A percentile compares a stretch with the other conserved stretches of the same genome.
phyloP scores from a whole-genome alignment of 2,329 filamentous ascomycete species.

The Xylariaceae sp. region DNA sequence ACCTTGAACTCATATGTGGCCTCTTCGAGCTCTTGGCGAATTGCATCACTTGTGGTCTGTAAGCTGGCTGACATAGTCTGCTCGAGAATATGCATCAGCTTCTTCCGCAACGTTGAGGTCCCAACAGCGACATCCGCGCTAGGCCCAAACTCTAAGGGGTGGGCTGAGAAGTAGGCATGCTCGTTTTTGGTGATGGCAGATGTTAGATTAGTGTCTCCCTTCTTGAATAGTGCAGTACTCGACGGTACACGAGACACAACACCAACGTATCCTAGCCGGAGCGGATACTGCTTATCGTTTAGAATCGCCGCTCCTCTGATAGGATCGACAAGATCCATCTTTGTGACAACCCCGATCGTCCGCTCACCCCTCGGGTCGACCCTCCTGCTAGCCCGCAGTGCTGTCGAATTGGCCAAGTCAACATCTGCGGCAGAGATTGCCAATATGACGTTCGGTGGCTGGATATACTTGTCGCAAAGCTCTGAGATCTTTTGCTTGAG shows the following conservation, averaged over 20 bases:
- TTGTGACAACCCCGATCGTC: constrained; percentile 98
- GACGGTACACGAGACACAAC: constrained; percentile 85
- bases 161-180: constrained; percentile 81
- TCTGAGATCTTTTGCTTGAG: constrained; percentile 96
- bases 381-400: constrained; percentile 83
- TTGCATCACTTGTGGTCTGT: constrained; percentile 87
- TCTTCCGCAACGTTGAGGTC: constrained; percentile 86
- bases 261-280: constrained; percentile 94
- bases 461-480: constrained; percentile 97
- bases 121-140: constrained; percentile 78
- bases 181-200: constrained; percentile 87
- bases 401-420: constrained; percentile 94
- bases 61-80: constrained; percentile 96
- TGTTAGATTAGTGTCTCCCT: constrained; percentile 79
- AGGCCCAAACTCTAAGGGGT: constrained; percentile 79
- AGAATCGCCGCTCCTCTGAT: constrained; percentile 78
- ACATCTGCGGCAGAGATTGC: constrained; percentile 98
- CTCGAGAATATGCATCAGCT: constrained; percentile 95
- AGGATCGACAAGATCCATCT: constrained; percentile 96
- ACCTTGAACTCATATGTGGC: constrained; percentile 99
- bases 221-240: constrained; percentile 77
- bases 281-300: constrained; percentile 87
- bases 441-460: constrained; percentile 92
- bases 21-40: constrained; percentile 93
- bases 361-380: constrained; percentile 94